Evolutionary conservation across 2,329 filamentous ascomycete genomes (phyloP), one percentile per base, ranked within the genome.

Genomic region (Penicillium brevicompactum): DNA sequence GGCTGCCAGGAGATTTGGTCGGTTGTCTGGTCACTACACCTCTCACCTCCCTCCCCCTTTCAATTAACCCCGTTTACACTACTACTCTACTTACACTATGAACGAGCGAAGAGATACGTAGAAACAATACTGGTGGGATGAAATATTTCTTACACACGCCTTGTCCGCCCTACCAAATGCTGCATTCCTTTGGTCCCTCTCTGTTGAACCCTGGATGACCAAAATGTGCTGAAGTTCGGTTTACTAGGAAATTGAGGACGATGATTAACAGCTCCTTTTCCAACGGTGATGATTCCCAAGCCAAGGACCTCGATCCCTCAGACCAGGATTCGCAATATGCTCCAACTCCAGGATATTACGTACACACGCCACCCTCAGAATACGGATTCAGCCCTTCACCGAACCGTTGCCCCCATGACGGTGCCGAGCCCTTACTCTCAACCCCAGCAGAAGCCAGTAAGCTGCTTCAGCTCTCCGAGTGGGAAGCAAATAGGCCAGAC

Each of bases 211-310:
- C 21, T 40, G 9, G n/a, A 9, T 30, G 14, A 40, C 32, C 21
- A 40, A 3, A 14, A 51, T 51, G 8, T 51, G 31, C 41, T 51
- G 30, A 51, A 51, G 16, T 38, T 37, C 14, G 31, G 16, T 51
- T 51, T 40, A 27, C n/a, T 51, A 32, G 41, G 31, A 51, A 51
- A 51, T 45, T 51, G 41, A 38, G 49, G 49, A 40, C 41, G 31
- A 51, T 51, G 2, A 40, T 45, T 51, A 45, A 51, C 41, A 18
- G 45, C 40, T 45, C 5, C 31, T 51, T 7, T 38, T 5, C 22
- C 18, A 45, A 45, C 18, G 13, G 18, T 38, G 38, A 51, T 38
- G 30, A 38, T 13, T 21, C 6, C 14, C 14, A 24, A 51, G 2
- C 42, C 2, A 1, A 46, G 22, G 31, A 32, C n/a, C 16, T 11